These are phyloP conservation scores for Phytophthora constricta DNA, from an alignment of 352 stramenopile genomes.

Conservation along the genomic window DNA sequence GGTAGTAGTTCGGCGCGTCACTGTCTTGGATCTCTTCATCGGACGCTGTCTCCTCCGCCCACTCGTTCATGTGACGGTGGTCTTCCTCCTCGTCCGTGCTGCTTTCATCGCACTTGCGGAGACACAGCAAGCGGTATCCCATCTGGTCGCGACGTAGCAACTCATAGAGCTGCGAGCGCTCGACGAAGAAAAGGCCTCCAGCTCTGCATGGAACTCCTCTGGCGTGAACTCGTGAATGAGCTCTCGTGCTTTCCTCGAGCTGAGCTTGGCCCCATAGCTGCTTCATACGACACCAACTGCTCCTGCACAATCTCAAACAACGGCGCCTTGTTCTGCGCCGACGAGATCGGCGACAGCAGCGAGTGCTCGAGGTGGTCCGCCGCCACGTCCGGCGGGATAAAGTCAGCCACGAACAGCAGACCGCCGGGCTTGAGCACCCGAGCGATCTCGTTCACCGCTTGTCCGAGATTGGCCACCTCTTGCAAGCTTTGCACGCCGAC, in stretches of 20 bases:
- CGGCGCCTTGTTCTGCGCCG: constrained; percentile 30
- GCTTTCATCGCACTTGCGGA: constrained; percentile 44
- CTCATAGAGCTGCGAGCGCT: constrained; percentile 53
- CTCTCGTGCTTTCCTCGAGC: constrained; percentile 35
- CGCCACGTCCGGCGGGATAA: constrained; percentile 54
- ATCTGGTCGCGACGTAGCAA: constrained; percentile 53
- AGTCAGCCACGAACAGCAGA: constrained; percentile 70
- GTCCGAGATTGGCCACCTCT: constrained; percentile 56
- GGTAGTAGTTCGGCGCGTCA: constrained; percentile 78
- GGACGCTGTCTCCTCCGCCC: constrained; percentile 43
- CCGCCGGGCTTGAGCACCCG: constrained; percentile 70
- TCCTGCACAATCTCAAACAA: constrained; percentile 61
- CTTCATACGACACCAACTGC: constrained; percentile 52
- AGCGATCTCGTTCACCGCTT: constrained; percentile 57
- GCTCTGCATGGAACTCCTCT: constrained; percentile 56
- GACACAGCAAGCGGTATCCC: constrained; percentile 58
- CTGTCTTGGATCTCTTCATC: constrained; percentile 78
- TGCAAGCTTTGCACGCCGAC: constrained; percentile 70
- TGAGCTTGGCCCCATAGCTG: constrained; percentile 51
- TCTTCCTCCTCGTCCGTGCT: constrained; percentile 42
- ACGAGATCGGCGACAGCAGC: constrained; percentile 46
- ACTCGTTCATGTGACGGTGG: constrained; percentile 37
- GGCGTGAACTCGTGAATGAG: constrained; percentile 54
- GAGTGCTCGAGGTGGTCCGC: constrained; percentile 47
- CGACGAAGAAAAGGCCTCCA: constrained; percentile 63